Conservation (phyloP, 2,329 filamentous ascomycete species). For the Botrytis elliptica region DNA sequence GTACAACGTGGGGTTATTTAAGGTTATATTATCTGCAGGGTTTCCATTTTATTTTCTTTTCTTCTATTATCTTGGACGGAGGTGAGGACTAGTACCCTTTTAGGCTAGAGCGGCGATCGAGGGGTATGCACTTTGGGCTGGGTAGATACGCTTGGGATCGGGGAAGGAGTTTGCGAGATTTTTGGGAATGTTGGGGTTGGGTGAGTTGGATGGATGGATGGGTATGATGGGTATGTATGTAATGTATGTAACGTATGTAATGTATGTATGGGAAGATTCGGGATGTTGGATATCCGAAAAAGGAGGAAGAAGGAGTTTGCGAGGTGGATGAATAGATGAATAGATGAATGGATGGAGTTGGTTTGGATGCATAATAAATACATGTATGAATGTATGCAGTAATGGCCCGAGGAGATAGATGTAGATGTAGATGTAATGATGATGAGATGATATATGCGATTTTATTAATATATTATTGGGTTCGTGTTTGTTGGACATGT, state of each 20-base stretch:
- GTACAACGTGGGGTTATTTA: background rate
- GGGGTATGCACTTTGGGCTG: background rate
- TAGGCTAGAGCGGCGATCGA: background rate
- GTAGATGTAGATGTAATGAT: background rate
- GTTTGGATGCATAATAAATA: no score
- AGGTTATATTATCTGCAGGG: background rate
- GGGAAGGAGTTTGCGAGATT: constrained; percentile 15
- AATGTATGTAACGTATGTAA: no score
- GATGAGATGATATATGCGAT: background rate
- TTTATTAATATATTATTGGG: no score
- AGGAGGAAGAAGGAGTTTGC: background rate
- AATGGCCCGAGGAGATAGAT: background rate
- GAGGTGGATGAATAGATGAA: background rate
- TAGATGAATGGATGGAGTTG: background rate
- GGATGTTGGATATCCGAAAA: background rate
- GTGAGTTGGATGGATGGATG: background rate
- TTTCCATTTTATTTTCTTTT: background rate
- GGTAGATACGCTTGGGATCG: constrained; percentile 8
- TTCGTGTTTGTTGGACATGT: no score
- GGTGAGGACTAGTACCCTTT: background rate
- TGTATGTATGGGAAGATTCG: background rate
- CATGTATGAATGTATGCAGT: background rate
- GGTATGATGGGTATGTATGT: background rate
- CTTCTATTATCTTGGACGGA: no score
- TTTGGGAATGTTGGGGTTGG: background rate